Evolutionary conservation across 176 grass and related monocot genomes (phyloP), one percentile per base, ranked within the genome.

Genomic region (Alopecurus myosuroides): DNA sequence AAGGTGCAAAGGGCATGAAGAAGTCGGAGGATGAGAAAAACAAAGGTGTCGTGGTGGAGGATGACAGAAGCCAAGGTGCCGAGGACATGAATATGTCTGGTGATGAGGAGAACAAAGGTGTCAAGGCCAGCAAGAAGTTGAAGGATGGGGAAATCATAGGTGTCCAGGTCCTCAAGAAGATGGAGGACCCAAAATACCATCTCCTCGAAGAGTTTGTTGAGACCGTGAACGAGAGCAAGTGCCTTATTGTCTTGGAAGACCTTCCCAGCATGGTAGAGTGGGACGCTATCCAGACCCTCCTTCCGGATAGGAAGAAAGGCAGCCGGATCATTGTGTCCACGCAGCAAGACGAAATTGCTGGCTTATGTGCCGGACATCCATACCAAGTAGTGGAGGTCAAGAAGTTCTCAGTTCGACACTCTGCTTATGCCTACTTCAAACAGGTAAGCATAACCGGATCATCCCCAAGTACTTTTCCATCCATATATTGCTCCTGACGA

Each of bases 171-270:
- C 40, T 46, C 9, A 20, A 9, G 40, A 62, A 9, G 58, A 48
- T 45, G 26, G 15, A 46, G 13, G 23, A 46, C 3, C 44, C 44
- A 46, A 3, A 13, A n/a, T n/a, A 46, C 11, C 0, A 46, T 9
- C 44, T 46, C 44, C 7, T 46, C 44, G 10, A 44, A 0, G 41
- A 44, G 7, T 44, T n/a, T n/a, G n/a, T n/a, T n/a, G n/a, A n/a
- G n/a, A n/a, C n/a, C n/a, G n/a, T n/a, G n/a, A n/a, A n/a, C n/a
- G n/a, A n/a, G n/a, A n/a, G n/a, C n/a, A n/a, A n/a, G n/a, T n/a
- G 5, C 42, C 42, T 90, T 1, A 45, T 89, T 18, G 70, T 90
- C 29, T 10, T 90, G 33, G 77, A 90, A 82, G 63, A 82, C 48
- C 11, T 82, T 1, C 77, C 56, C 1, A 50, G 1, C 13, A 39